Evolutionary conservation across 352 stramenopile genomes (phyloP), one percentile per base, ranked within the genome.

Genomic region (Phytophthora hybrid): DNA sequence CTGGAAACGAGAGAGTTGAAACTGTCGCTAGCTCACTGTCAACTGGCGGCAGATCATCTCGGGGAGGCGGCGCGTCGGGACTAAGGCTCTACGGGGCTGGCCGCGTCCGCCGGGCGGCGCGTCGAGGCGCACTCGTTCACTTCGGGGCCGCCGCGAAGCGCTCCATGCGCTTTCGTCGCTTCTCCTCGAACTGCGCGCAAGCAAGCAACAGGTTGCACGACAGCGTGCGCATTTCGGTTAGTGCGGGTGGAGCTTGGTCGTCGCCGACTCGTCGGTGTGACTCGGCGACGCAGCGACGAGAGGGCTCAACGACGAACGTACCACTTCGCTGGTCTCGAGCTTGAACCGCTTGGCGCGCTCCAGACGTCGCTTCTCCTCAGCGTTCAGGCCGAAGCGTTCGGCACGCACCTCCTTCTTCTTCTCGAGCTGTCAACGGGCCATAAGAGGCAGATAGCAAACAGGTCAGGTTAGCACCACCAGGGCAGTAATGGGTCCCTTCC

Each of bases 291-390:
- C 52, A 23, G 37, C 59, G 32, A 66, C 29, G 47, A 54, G 23
- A 44, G 13, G 29, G 7, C 49, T 16, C 59, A 62, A 69, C 19
- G 37, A 62, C 26, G 23, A 52, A 81, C 76, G 73, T 77, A 96
- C 90, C 70, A 90, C 80, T 72, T 97, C 88, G 31, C 81, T 79
- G 2, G 85, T 95, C 77, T 95, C 88, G 18, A 97, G 76, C 14
- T 87, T 85, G 64, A 97, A 97, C 61, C 90, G 88, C 76, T 95
- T 93, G 49, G 90, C 90, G 29, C 90, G 90, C 31, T 97, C 85
- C 57, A 97, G 75, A 63, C 88, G 88, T 55, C 85, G 83, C 65
- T 95, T 94, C 57, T 89, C 78, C 62, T 97, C 88, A 19, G 76
- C 88, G 46, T 95, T 97, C 31, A 97, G 69, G 9, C 90, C 90